Evolutionary conservation across 1,284 basidiomycete genomes (phyloP), one percentile per base, ranked within the genome.

Genomic region (Mycosarcoma maydis): DNA sequence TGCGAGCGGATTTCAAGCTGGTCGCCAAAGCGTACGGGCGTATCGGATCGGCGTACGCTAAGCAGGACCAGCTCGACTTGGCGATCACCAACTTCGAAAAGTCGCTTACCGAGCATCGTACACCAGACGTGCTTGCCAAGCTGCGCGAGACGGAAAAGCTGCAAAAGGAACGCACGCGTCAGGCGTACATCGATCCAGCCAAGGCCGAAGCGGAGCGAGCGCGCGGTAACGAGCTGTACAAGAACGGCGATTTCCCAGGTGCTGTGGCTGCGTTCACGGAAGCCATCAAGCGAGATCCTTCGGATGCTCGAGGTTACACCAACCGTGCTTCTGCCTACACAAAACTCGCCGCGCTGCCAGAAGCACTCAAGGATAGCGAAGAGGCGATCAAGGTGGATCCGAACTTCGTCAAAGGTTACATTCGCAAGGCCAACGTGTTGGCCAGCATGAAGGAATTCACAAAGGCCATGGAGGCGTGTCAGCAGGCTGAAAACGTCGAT

Each of bases 291-390:
- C 90, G 96, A 49, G 89, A 92, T 76, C 96, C 96, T 37, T 82
- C 84, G 29, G 95, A 99, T 80, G 88, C 96, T 10, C 87, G 90
- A 69, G 93, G 92, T 14, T 98, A 96, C 86, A 98, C 94, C 81
- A 99, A 99, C 85, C 90, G 96, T 52, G 92, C 96, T 16, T 91
- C 93, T 27, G 94, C 94, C 19, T 98, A 98, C 85, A 93, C 91
- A 82, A 98, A 98, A 85, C 88, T 99, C 24, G 87, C 88, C 33
- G 96, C 96, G 3, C 84, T 98, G 19, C 92, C 94, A 10, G 96
- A 99, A 83, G 96, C 95, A 2, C 87, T 98, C 78, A 98, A 98
- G 84, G 96, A 99, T 80, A 90, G 89, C 24, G 89, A 99, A 53
- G 88, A 91, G 82, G 94, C 96, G 19, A 95, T 98, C 85, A 90